phyloP scores from a whole-genome alignment of 495 filamentous ascomycete genomes.

The Hypoxylon lienhwacheense region DNA sequence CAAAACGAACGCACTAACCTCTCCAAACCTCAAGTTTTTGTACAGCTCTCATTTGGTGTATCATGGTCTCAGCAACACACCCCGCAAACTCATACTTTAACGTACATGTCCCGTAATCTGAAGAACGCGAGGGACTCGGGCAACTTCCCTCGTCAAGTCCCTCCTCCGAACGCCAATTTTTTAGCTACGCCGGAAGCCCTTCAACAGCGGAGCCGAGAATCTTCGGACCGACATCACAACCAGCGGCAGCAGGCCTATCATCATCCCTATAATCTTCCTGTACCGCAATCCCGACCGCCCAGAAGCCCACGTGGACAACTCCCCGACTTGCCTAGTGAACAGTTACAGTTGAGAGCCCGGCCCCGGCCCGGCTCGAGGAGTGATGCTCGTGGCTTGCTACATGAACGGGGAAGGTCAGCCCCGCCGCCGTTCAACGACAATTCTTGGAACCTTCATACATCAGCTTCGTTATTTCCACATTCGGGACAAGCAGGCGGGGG shows the following conservation, averaged over 20 bases:
- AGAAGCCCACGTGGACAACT: constrained; percentile 23
- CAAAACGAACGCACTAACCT: constrained; percentile 26
- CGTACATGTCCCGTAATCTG: constrained; percentile 46
- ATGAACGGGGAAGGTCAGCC: constrained; percentile 49
- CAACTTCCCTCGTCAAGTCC: constrained; percentile 47
- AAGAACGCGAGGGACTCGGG: constrained; percentile 43
- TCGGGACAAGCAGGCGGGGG: constrained; percentile 4
- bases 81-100: constrained; percentile 47
- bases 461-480: constrained; percentile 21
- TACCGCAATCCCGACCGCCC: constrained; percentile 22
- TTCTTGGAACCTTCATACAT: constrained; percentile 43
- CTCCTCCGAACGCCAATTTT: constrained; percentile 48
- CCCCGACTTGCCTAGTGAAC: constrained; percentile 10
- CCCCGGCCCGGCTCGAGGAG: constrained; percentile 35
- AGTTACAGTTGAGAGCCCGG: constrained; percentile 30
- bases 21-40: constrained; percentile 47
- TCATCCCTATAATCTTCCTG: constrained; percentile 35
- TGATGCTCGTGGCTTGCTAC: constrained; percentile 28
- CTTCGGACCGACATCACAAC: constrained; percentile 21
- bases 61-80: constrained; percentile 45
- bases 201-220: constrained; percentile 34
- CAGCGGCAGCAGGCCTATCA: constrained; percentile 26
- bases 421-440: constrained; percentile 49
- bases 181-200: constrained; percentile 41
- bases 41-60: constrained; percentile 51